Evolutionary conservation across 306 rosid species (phyloP).

Genomic region (Malus sylvestris): DNA sequence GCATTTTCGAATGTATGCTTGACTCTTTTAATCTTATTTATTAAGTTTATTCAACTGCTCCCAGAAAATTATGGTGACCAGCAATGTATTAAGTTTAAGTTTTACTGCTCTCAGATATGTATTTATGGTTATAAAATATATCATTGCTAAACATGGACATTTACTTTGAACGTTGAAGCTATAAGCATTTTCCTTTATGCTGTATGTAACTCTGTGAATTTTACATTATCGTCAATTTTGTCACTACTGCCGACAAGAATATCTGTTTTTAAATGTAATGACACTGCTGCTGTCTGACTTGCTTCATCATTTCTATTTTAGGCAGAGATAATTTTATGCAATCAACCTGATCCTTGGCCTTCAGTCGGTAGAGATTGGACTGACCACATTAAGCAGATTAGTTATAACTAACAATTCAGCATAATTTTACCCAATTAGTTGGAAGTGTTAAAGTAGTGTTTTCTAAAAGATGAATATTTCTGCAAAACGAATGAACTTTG

Average conservation of each 20-base stretch:
- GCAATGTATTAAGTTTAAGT: not conserved
- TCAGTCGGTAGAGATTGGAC: not conserved
- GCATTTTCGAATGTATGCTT: conserved; percentile 19
- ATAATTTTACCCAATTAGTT: not conserved
- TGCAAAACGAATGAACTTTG: not conserved
- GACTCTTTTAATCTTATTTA: not conserved
- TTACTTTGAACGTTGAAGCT: not conserved
- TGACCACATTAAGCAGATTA: not conserved
- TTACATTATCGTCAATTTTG: not conserved
- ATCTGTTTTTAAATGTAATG: not conserved
- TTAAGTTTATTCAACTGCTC: not conserved
- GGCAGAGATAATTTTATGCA: not conserved
- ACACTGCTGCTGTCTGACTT: not conserved
- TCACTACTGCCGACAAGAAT: not conserved
- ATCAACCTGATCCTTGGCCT: not conserved
- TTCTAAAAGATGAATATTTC: not conserved
- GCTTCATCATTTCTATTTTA: not conserved
- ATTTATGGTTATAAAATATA: not conserved
- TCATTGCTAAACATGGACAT: not conserved
- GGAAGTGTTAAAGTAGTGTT: not conserved
- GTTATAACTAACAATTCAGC: not conserved
- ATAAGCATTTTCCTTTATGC: not conserved
- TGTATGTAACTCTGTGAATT: not conserved
- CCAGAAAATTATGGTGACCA: not conserved
- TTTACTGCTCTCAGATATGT: not conserved